Base-by-base conservation (phyloP, 257 asterid genomes). In the Phtheirospermum japonicum region DNA sequence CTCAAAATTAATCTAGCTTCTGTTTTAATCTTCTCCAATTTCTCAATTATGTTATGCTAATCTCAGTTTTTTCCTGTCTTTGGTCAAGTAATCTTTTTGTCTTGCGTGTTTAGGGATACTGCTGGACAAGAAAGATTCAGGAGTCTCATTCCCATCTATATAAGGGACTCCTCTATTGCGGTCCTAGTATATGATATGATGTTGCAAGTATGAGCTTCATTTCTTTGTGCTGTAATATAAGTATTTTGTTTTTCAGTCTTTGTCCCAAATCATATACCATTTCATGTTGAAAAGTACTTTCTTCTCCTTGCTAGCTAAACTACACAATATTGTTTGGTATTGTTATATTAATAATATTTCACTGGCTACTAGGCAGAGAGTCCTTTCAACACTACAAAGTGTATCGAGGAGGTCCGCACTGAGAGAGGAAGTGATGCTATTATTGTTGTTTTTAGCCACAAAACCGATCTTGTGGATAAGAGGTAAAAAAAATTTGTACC, bases 151-250 rank as follows among this genome's bases (percentile, higher is more conserved):
- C 95, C 96, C 7, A 81, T 94, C 79, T 88, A 88, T 73, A 88
- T 88, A 18, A 73, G 95, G 72, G 97, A 90, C 81, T 90, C 97
- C 58, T 90, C 96, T 16, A 95, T 90, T 5, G 97, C 97, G 61
- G 95, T 90, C 59, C 75, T 90, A 63, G 97, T 76, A 54, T 90
- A 81, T 52, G 97, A n/a, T n/a, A n/a, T n/a, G n/a, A 90, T 72
- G 93, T 90, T 71, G 85, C 95, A 32, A 90, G 97, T 19, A 30
- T 33, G 6, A 36, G 7, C 42, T 36, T 3, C 14, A 26, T 39
- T 54, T 23, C 17, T 11, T 43, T 43, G 39, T 6, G 53, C 45
- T 17, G 20, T 33, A 17, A 11, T 23, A 16, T 51, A 19, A 51
- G 13, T 42, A 4, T n/a, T 23, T 4, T 40, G 14, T 14, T 10